Percentiles rank a stretch among this genome's conserved stretches.
Conservation (phyloP, 345 rosid species). For the Moricandia arvensis region DNA sequence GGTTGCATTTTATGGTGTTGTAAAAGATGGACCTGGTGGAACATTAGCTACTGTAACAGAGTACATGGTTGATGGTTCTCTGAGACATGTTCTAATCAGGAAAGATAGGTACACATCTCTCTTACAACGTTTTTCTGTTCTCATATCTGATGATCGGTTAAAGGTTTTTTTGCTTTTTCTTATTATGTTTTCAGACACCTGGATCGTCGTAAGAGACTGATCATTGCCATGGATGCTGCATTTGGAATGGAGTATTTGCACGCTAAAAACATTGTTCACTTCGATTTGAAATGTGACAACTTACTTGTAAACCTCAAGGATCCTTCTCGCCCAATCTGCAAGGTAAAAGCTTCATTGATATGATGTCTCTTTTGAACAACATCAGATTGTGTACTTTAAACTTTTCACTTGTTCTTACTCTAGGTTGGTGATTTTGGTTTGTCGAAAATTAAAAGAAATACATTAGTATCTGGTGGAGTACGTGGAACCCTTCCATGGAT, state of each 20-base stretch:
- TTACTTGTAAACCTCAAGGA: conserved; percentile 97
- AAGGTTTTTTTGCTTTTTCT: conserved; percentile 3
- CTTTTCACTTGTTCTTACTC: conserved; percentile 14
- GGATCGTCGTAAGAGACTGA: conserved; percentile 86
- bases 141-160: neutral
- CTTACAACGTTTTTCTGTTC: neutral
- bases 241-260: conserved; percentile 99
- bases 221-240: conserved; percentile 99
- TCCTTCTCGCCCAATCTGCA: conserved; percentile 90
- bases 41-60: conserved; percentile 95
- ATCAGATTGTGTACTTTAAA: neutral
- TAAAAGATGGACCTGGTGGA: conserved; percentile 93
- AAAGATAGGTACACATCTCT: conserved; percentile 69
- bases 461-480: conserved; percentile 87
- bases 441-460: conserved; percentile 74
- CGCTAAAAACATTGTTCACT: conserved; percentile 94
- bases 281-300: conserved; percentile 96
- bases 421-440: conserved; percentile 90
- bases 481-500: conserved; percentile 89
- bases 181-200: conserved; percentile 55
- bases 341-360: conserved; percentile 46
- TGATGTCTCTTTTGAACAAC: neutral
- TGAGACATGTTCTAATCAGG: conserved; percentile 84
- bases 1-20: conserved; percentile 97
- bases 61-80: conserved; percentile 98